Evolutionary conservation across 805 yeast species (phyloP).

Genomic region (Clavispora asparagi): DNA sequence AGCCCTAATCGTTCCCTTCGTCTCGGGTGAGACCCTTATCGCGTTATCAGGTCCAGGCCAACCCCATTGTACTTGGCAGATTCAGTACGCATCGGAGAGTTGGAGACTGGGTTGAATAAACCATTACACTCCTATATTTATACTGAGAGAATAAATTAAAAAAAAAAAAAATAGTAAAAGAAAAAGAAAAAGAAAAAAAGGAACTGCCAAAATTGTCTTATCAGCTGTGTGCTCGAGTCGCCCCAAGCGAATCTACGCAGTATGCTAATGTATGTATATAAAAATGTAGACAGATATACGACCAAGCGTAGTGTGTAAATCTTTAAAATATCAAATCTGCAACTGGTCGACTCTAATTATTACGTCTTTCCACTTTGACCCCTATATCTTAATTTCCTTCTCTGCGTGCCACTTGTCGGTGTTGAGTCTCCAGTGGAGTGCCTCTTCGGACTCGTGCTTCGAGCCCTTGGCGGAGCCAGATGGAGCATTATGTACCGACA

Average conservation of each 20-base stretch:
- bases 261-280: too few relatives aligned
- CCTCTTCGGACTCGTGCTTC: conserved; percentile 47
- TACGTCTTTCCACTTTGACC: background rate
- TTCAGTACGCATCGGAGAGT: too few relatives aligned
- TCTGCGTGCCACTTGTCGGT: conserved; percentile 53
- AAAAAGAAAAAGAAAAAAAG: too few relatives aligned
- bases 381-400: conserved; percentile 46
- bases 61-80: too few relatives aligned
- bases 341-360: background rate
- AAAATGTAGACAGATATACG: background rate
- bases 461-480: conserved; percentile 57
- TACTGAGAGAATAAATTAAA: too few relatives aligned
- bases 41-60: too few relatives aligned
- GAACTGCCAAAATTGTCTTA: too few relatives aligned
- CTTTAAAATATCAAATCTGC: background rate
- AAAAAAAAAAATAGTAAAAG: too few relatives aligned
- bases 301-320: background rate
- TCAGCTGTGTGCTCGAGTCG: too few relatives aligned
- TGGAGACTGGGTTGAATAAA: too few relatives aligned
- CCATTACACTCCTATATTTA: too few relatives aligned
- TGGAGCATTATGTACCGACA: conserved; percentile 61
- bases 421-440: conserved; percentile 69
- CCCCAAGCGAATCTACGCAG: too few relatives aligned
- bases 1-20: conserved; percentile 9
- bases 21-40: background rate